Evolutionary conservation across 495 filamentous ascomycete species (phyloP).

Genomic region (Penicillium soppii): DNA sequence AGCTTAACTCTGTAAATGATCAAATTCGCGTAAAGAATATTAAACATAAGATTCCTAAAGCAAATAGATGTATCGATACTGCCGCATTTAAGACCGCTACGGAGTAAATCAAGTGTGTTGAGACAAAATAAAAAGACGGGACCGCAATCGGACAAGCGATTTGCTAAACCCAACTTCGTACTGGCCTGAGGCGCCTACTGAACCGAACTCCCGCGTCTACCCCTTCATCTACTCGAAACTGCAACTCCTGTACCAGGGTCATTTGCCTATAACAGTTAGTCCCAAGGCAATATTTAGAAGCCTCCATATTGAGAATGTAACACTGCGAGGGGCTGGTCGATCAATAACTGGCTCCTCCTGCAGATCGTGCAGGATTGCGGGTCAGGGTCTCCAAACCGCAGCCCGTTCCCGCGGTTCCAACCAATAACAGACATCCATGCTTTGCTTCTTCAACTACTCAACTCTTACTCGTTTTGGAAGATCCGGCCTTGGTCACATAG

Average conservation of each 20-base stretch:
- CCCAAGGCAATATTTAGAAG: neutral
- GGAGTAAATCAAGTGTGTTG: too few relatives aligned
- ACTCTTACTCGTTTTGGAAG: neutral
- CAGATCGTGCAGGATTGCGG: neutral
- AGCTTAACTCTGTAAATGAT: neutral
- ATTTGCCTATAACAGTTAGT: slow-evolving; percentile 1
- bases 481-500: neutral
- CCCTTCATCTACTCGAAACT: neutral
- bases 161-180: too few relatives aligned
- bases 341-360: neutral
- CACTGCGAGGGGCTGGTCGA: neutral
- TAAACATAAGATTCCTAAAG: neutral
- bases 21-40: neutral
- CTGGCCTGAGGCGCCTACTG: neutral
- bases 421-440: neutral
- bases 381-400: neutral
- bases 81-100: neutral
- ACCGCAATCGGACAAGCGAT: too few relatives aligned
- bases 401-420: neutral
- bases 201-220: neutral
- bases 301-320: neutral
- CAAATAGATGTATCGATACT: neutral
- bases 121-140: too few relatives aligned
- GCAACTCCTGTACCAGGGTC: neutral
- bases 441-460: neutral